phyloP scores from a whole-genome alignment of 306 rosid species.

The Malus orientalis region DNA sequence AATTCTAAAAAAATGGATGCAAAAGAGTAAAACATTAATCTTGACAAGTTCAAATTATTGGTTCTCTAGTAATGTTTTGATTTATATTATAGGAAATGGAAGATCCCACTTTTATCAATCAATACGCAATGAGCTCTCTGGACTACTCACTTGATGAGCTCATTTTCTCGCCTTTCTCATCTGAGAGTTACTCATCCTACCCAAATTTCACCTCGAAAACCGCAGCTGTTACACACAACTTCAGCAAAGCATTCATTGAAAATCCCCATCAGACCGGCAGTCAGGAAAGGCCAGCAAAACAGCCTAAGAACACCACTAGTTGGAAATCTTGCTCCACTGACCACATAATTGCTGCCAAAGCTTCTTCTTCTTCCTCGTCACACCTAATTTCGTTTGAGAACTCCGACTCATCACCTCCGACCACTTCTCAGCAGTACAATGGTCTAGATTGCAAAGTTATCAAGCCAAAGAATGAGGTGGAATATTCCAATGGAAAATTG shows the following conservation, averaged over 20 bases:
- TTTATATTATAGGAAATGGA: constrained; percentile 19
- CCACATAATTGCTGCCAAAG: constrained; percentile 1
- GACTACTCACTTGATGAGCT: constrained; percentile 30
- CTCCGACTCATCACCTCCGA: constrained; percentile 16
- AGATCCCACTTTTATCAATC: constrained; percentile 10
- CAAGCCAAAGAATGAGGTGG: constrained; percentile 36
- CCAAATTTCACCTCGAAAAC: constrained; percentile 2
- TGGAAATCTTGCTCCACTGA: constrained; percentile 30
- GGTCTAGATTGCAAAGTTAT: not conserved
- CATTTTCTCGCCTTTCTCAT: constrained; percentile 23
- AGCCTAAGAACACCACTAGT: constrained; percentile 19
- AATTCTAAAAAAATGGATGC: not conserved
- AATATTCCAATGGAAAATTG: constrained; percentile 4
- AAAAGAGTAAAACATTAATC: not conserved
- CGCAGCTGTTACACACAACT: not conserved
- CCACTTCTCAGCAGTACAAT: constrained; percentile 11
- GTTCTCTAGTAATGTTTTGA: not conserved
- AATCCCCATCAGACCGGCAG: not conserved
- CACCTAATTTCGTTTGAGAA: constrained; percentile 54
- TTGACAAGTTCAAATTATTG: not conserved
- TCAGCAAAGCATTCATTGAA: not conserved
- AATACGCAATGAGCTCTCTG: constrained; percentile 19
- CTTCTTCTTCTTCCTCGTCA: constrained; percentile 36
- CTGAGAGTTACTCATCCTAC: constrained; percentile 31
- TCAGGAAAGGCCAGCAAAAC: constrained; percentile 24